Percentiles rank a stretch among this genome's conserved stretches.
phyloP scores from a whole-genome alignment of 192 early-diverging fungal species.

The Oehlia diaphana region DNA sequence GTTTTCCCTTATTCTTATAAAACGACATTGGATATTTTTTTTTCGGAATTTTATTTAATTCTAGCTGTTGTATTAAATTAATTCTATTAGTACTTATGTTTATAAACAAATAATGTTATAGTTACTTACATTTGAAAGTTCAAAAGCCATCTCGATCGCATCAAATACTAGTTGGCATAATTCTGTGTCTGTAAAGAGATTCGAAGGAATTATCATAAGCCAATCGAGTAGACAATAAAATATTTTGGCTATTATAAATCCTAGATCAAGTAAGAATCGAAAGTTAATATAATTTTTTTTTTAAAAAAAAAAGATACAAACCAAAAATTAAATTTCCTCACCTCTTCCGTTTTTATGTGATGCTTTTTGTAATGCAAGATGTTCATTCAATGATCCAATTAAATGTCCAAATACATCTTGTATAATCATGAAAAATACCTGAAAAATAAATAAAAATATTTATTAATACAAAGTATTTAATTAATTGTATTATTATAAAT shows the following conservation, averaged over 20 bases:
- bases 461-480: slow-evolving; percentile 1
- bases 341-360: slow-evolving; percentile 41
- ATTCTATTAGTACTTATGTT: background rate
- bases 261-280: slow-evolving; percentile 30
- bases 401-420: slow-evolving; percentile 66
- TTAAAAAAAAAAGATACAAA: background rate
- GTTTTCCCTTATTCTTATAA: background rate
- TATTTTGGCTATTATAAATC: slow-evolving; percentile 60
- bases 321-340: background rate
- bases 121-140: slow-evolving; percentile 30
- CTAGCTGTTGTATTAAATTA: background rate
- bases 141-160: slow-evolving; percentile 61
- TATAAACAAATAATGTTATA: background rate
- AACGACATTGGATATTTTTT: background rate
- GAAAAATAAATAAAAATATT: slow-evolving; percentile 5
- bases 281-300: background rate
- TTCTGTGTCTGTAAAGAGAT: slow-evolving; percentile 61
- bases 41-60: slow-evolving; percentile 10
- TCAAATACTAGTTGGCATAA: slow-evolving; percentile 69
- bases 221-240: slow-evolving; percentile 72
- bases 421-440: slow-evolving; percentile 41
- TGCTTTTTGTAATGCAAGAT: slow-evolving; percentile 55
- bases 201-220: slow-evolving; percentile 69
- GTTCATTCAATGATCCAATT: slow-evolving; percentile 67
- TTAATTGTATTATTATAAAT: background rate